Evolutionary conservation across 805 yeast species (phyloP).

Genomic region (Candida palmyrensis): DNA sequence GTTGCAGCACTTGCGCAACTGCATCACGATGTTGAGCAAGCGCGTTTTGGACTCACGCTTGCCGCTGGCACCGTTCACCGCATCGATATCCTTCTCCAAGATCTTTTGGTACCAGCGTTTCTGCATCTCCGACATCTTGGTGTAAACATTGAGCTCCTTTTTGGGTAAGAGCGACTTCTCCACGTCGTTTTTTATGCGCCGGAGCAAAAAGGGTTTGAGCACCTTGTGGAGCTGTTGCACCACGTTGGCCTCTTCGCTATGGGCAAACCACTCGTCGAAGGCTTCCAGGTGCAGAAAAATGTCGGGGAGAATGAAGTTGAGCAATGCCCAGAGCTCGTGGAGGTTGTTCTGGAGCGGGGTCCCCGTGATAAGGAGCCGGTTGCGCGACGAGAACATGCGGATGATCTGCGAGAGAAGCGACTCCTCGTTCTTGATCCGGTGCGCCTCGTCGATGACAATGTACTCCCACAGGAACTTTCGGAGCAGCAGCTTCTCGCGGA

Average conservation of each 20-base stretch:
- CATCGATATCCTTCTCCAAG: constrained; percentile 76
- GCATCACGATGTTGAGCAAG: constrained; percentile 77
- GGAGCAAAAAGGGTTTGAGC: constrained; percentile 65
- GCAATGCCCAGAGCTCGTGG: constrained; percentile 77
- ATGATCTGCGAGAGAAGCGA: constrained; percentile 68
- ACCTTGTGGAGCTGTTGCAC: constrained; percentile 73
- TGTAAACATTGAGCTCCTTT: constrained; percentile 66
- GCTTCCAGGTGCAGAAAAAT: constrained; percentile 68
- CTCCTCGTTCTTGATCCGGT: constrained; percentile 75
- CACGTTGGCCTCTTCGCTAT: constrained; percentile 31
- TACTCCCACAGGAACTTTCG: constrained; percentile 71
- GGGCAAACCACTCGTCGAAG: constrained; percentile 69
- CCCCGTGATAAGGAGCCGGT: constrained; percentile 72
- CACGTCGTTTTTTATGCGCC: constrained; percentile 78
- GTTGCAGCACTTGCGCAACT: constrained; percentile 77
- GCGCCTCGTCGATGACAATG: constrained; percentile 78
- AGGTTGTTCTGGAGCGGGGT: constrained; percentile 78
- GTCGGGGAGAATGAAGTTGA: constrained; percentile 74
- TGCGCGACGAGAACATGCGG: constrained; percentile 64
- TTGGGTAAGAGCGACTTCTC: constrained; percentile 74
- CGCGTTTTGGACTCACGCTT: constrained; percentile 73
- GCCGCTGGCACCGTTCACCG: constrained; percentile 78
- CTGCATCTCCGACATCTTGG: constrained; percentile 77
- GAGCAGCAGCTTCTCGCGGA: constrained; percentile 64
- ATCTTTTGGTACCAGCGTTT: constrained; percentile 71